phyloP scores from a whole-genome alignment of 495 filamentous ascomycete species.

The Apiosordaria backusii region DNA sequence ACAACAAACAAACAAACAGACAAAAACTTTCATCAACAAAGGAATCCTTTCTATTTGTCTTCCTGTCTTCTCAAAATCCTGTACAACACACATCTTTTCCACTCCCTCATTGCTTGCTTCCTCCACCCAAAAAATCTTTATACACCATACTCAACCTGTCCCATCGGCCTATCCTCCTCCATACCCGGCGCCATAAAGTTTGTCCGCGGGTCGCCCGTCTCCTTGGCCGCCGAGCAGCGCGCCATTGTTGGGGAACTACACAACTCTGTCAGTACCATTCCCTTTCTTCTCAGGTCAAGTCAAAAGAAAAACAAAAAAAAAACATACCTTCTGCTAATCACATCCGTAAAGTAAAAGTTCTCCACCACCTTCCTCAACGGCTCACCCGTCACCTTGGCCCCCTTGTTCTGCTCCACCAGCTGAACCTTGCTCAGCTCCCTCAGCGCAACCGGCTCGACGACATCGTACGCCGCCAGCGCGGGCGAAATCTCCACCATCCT shows the following conservation, averaged over 20 bases:
- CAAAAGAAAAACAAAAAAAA: slow-evolving; percentile 2
- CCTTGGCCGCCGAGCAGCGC: slow-evolving; percentile 83
- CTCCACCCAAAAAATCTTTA: slow-evolving; percentile 21
- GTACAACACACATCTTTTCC: background rate
- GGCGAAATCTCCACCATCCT: slow-evolving; percentile 95
- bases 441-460: slow-evolving; percentile 75
- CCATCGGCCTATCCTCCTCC: slow-evolving; percentile 49
- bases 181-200: slow-evolving; percentile 84
- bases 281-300: background rate
- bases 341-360: slow-evolving; percentile 97
- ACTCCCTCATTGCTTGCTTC: background rate
- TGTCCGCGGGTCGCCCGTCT: slow-evolving; percentile 62
- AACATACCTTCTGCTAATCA: slow-evolving; percentile 84
- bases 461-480: slow-evolving; percentile 80
- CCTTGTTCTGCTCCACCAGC: slow-evolving; percentile 93
- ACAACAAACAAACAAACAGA: background rate
- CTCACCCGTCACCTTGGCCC: slow-evolving; percentile 58
- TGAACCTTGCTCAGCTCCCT: slow-evolving; percentile 79
- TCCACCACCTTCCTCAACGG: slow-evolving; percentile 80
- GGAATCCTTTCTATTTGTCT: background rate
- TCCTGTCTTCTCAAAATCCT: background rate
- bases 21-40: background rate
- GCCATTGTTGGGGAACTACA: slow-evolving; percentile 93
- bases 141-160: slow-evolving; percentile 48
- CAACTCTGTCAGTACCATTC: slow-evolving; percentile 37